phyloP scores from a whole-genome alignment of 2,329 filamentous ascomycete species.

The Fonsecaea pedrosoi region DNA sequence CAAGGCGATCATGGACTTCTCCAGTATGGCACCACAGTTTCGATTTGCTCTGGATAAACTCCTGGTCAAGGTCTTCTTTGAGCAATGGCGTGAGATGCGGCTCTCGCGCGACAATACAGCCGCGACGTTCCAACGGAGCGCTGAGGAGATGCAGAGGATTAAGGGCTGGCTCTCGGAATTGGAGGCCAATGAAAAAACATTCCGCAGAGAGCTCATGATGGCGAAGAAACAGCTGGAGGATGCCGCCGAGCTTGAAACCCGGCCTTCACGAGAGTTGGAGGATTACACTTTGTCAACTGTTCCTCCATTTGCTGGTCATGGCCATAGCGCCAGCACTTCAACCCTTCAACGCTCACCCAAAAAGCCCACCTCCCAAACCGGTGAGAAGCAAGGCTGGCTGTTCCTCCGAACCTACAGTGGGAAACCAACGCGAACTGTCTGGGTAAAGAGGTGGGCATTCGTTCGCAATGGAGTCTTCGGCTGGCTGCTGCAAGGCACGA shows the following conservation, averaged over 20 bases:
- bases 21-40: conserved; percentile 83
- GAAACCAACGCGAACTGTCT: conserved; percentile 87
- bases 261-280: conserved; percentile 89
- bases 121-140: conserved; percentile 69
- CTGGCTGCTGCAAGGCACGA: conserved; percentile 82
- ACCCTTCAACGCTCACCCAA: conserved; percentile 60
- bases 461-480: conserved; percentile 95
- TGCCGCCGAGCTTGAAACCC: conserved; percentile 69
- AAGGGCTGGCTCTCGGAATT: conserved; percentile 93
- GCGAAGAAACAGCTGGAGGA: conserved; percentile 85
- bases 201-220: conserved; percentile 78
- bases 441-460: conserved; percentile 94
- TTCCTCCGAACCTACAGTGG: conserved; percentile 81
- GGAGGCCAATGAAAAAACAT: conserved; percentile 83
- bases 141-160: conserved; percentile 85
- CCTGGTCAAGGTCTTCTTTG: conserved; percentile 80
- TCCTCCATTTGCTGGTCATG: conserved; percentile 76
- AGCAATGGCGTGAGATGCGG: conserved; percentile 88
- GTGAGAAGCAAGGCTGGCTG: conserved; percentile 94
- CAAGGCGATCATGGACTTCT: conserved; percentile 92
- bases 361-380: conserved; percentile 50
- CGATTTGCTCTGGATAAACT: conserved; percentile 84
- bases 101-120: conserved; percentile 69
- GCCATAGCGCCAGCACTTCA: conserved; percentile 62
- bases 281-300: conserved; percentile 91